These are phyloP conservation scores for Nymphaea colorata DNA, from an alignment of 164 flowering plant genomes.

Conservation along the genomic window DNA sequence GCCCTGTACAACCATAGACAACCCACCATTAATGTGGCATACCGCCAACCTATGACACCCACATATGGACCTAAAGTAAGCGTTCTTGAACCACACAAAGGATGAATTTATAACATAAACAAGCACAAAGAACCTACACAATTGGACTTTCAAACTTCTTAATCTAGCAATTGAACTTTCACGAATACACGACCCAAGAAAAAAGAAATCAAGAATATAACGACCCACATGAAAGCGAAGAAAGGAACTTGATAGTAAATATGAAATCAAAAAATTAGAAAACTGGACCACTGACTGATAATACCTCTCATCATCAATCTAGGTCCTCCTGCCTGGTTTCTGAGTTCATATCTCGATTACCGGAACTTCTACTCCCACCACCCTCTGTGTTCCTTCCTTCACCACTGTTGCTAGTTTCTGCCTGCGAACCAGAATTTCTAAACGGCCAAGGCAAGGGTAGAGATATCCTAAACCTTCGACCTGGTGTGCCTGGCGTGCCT, in stretches of 20 bases:
- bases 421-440: constrained; percentile 26
- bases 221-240: not conserved
- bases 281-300: not conserved
- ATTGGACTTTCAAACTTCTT: not conserved
- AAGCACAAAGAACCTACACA: not conserved
- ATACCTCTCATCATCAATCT: constrained; percentile 27
- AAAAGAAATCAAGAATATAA: too few species aligned
- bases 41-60: too few species aligned
- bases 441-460: constrained; percentile 13
- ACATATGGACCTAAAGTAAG: too few species aligned
- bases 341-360: constrained; percentile 16
- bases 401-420: constrained; percentile 32
- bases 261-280: not conserved
- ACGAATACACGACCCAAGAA: not conserved
- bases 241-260: not conserved
- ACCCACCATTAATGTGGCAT: too few species aligned
- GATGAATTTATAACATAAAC: too few species aligned
- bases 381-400: constrained; percentile 11
- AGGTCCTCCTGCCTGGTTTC: constrained; percentile 43
- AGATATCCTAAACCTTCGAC: constrained; percentile 2
- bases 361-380: constrained; percentile 10
- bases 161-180: not conserved
- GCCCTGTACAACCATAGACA: too few species aligned
- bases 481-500: constrained; percentile 9
- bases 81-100: too few species aligned